Base-by-base conservation (phyloP, 108 stramenopile species). In the Epithemia pelagica region DNA sequence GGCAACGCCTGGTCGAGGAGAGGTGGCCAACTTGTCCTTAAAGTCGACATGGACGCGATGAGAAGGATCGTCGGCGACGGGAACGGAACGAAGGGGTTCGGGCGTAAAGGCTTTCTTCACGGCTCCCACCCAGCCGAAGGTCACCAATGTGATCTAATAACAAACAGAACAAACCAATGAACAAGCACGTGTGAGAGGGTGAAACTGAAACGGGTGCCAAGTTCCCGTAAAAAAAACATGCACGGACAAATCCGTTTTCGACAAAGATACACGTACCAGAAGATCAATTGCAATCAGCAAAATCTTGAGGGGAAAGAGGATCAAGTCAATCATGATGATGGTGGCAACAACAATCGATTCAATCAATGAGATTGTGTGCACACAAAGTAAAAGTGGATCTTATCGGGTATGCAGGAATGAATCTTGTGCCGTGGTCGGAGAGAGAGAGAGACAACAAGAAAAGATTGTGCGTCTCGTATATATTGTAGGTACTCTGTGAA, bases 41-140 rank as follows among this genome's bases (percentile, higher is more conserved):
- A 32, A 74, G 32, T 74, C 65, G 23, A 82, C 64, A 32, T 80
- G 61, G 69, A 88, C 80, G 61, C 91, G 87, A 61, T 89, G 88
- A 25, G 80, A 73, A 28, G 76, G 69, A 62, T 87, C 86, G 58
- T 82, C 86, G 3, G 51, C 78, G 20, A 86, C 79, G 31, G 91
- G 86, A 30, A 89, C 77, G 29, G 91, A 79, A 30, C 89, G 84
- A 26, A 88, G 18, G 8, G 78, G 74, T 33, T 79, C 74, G 26
- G 75, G 32, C 21, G 75, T 62, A 0, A 83, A 59, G 56, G 82
- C 29, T 56, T 85, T 84, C 66, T 80, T 81, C 61, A 95, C 27
- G 61, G 79, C 73, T 52, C 74, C 75, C 63, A 94, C 58, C 93
- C 90, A 91, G 66, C 83, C 78, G 68, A 94, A 89, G 61, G 89